Evolutionary conservation across 352 stramenopile species (phyloP).

Genomic region (Phytophthora tentaculata): DNA sequence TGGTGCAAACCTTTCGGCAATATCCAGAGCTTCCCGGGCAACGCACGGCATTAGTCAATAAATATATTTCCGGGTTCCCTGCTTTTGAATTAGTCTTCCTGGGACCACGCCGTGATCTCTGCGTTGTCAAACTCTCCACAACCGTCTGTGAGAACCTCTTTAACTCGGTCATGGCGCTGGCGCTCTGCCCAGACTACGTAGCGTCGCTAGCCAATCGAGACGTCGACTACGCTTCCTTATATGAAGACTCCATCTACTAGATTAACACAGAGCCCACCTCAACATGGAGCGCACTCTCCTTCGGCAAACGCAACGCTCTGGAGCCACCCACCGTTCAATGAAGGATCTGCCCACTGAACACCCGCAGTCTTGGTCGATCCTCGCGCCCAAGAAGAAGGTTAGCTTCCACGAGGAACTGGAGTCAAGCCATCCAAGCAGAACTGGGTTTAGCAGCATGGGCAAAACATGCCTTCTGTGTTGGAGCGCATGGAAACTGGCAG

Average conservation of each 20-base stretch:
- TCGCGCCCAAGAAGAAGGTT: constrained; percentile 37
- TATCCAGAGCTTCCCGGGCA: too few relatives aligned
- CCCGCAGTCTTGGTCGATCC: constrained; percentile 16
- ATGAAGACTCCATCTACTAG: constrained; percentile 26
- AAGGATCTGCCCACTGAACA: constrained; percentile 24
- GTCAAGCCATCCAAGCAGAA: constrained; percentile 19
- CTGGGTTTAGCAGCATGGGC: constrained; percentile 18
- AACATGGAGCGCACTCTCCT: constrained; percentile 29
- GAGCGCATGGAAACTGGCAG: constrained; percentile 36
- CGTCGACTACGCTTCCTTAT: constrained; percentile 47
- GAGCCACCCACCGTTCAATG: constrained; percentile 61
- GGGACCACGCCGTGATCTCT: too few relatives aligned
- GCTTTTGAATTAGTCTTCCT: too few relatives aligned
- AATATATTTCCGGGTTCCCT: too few relatives aligned
- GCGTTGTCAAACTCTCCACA: too few relatives aligned
- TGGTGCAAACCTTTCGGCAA: too few relatives aligned
- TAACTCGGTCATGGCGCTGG: too few relatives aligned
- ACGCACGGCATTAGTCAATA: too few relatives aligned
- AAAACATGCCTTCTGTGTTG: constrained; percentile 32
- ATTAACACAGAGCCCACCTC: background rate
- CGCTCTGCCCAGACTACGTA: too few relatives aligned
- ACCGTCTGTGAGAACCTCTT: too few relatives aligned
- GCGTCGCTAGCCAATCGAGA: constrained; percentile 19
- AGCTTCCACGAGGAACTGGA: constrained; percentile 37
- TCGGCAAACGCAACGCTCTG: constrained; percentile 53